Conservation (phyloP, 306 rosid genomes). For the Spatholobus suberectus region DNA sequence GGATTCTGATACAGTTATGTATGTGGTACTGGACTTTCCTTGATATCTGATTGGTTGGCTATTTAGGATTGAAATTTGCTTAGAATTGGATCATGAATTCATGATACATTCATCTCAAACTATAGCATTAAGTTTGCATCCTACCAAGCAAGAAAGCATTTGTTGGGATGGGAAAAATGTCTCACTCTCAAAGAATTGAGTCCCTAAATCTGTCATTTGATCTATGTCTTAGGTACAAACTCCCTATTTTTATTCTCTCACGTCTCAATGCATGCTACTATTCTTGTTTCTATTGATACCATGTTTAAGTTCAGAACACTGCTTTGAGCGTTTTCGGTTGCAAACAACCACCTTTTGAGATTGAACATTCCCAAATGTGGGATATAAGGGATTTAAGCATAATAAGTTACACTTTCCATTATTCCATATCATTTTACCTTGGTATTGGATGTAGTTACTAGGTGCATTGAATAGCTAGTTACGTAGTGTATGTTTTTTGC, state of each 20-base stretch:
- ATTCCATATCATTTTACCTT: neutral
- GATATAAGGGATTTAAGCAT: neutral
- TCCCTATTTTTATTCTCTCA: conserved; percentile 8
- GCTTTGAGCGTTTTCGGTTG: neutral
- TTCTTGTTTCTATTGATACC: neutral
- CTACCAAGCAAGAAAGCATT: neutral
- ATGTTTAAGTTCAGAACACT: neutral
- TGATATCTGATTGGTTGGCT: neutral
- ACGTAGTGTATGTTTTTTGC: neutral
- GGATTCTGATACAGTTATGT: neutral
- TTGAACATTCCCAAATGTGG: neutral
- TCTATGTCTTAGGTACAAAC: neutral
- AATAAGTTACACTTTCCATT: neutral
- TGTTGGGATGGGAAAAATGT: neutral
- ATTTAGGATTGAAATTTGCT: neutral
- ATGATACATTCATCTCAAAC: neutral
- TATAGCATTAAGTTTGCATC: neutral
- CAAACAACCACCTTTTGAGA: neutral
- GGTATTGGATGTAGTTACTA: neutral
- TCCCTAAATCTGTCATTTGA: neutral
- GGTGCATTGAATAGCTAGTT: too few species aligned
- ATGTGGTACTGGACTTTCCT: conserved; percentile 5
- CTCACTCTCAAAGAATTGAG: neutral
- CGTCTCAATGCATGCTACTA: neutral
- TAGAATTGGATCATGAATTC: neutral